A percentile compares a stretch with the other conserved stretches of the same genome.
phyloP scores from a whole-genome alignment of 192 early-diverging fungal genomes.

The Podila epigama region DNA sequence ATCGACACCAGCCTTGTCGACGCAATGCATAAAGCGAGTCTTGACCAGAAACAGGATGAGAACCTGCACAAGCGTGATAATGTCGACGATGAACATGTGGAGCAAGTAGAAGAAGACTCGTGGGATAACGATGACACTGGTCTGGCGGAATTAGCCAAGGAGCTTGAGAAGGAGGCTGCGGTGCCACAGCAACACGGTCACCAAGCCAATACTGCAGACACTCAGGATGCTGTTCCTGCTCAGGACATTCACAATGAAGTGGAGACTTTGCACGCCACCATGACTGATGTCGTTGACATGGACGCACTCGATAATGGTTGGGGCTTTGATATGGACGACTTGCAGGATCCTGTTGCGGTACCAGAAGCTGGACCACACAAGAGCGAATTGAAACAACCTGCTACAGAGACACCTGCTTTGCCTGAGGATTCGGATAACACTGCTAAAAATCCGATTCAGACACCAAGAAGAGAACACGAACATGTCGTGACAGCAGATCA shows the following conservation, averaged over 20 bases:
- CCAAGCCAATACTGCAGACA: no score
- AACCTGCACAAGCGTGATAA: no score
- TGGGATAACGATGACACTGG: not conserved
- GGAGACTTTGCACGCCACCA: not conserved
- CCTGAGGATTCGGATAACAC: not conserved
- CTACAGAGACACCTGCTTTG: not conserved
- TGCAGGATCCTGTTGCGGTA: not conserved
- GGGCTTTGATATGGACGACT: constrained; percentile 5
- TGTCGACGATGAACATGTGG: not conserved
- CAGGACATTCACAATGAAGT: no score
- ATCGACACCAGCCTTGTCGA: no score
- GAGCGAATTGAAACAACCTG: not conserved
- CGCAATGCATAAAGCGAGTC: no score
- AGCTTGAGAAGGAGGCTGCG: not conserved
- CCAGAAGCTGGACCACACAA: no score
- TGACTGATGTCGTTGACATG: not conserved
- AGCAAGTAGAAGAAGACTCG: not conserved
- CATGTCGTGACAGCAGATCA: not conserved
- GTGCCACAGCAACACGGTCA: no score
- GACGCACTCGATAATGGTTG: not conserved
- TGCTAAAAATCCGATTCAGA: no score
- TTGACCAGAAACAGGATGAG: no score
- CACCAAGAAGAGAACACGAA: not conserved
- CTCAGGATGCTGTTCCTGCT: no score
- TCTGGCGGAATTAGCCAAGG: not conserved